Conservation (phyloP, 2,329 filamentous ascomycete species). For the Exserohilum turcica region DNA sequence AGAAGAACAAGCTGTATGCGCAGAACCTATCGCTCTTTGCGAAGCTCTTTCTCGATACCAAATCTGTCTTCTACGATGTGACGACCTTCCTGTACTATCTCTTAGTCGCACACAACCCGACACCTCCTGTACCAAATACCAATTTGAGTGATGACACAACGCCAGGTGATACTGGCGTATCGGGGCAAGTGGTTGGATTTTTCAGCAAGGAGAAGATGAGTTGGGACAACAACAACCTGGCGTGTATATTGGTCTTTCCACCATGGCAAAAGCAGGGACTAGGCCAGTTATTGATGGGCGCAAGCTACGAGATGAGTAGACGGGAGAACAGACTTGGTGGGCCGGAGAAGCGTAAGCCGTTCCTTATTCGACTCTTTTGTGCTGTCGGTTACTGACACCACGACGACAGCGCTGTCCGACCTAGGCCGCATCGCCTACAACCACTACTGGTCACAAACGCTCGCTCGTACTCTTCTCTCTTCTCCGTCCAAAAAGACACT, state of each 20-base stretch:
- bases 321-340: conserved; percentile 84
- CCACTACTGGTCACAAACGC: conserved; percentile 83
- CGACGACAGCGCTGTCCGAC: conserved; percentile 69
- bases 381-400: conserved; percentile 12
- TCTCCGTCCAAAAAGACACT: conserved; percentile 57
- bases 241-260: conserved; percentile 93
- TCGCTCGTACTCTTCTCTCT: conserved; percentile 68
- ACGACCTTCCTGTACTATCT: conserved; percentile 93
- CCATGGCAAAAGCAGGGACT: conserved; percentile 93
- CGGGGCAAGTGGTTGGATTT: conserved; percentile 79
- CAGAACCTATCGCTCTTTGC: conserved; percentile 96
- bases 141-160: conserved; percentile 26
- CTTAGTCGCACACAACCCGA: conserved; percentile 72
- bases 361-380: neutral
- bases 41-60: conserved; percentile 97
- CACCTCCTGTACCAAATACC: conserved; percentile 39
- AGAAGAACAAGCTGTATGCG: conserved; percentile 83
- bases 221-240: conserved; percentile 98
- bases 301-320: conserved; percentile 88
- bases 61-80: conserved; percentile 97
- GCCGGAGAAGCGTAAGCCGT: conserved; percentile 75
- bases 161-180: neutral
- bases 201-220: conserved; percentile 99
- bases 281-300: conserved; percentile 85
- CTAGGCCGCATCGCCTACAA: conserved; percentile 82